Percentiles rank a stretch among this genome's conserved stretches.
Evolutionary conservation across 257 asterid species (phyloP).

Genomic region (Forsythia viridissima): DNA sequence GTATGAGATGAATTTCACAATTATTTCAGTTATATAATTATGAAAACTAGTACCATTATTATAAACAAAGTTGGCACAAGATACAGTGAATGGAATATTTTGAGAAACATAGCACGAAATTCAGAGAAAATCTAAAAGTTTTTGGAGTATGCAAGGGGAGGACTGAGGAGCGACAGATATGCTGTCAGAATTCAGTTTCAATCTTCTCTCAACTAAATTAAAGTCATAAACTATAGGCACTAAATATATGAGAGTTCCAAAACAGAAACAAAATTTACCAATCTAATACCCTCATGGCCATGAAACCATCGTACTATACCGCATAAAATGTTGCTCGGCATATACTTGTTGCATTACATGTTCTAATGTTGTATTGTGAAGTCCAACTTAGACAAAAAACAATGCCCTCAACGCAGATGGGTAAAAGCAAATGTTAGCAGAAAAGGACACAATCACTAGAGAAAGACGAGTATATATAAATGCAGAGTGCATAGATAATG

Average conservation of each 20-base stretch:
- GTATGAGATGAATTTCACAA: background rate
- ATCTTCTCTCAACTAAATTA: conserved; percentile 9
- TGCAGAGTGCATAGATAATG: no score
- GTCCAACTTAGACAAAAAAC: background rate
- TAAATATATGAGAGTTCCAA: conserved; percentile 20
- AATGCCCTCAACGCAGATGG: background rate
- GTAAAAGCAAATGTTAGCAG: background rate
- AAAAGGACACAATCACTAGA: background rate
- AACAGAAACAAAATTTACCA: conserved; percentile 9
- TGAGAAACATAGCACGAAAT: background rate
- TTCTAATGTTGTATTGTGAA: conserved; percentile 16
- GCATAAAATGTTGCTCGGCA: background rate
- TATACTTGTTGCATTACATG: background rate
- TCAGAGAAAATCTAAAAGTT: background rate
- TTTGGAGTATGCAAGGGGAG: background rate
- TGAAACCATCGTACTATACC: background rate
- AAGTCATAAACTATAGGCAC: background rate
- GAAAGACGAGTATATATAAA: background rate
- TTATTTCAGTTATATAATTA: background rate
- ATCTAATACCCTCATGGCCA: background rate
- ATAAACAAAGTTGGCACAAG: background rate
- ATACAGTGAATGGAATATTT: background rate
- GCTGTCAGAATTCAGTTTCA: conserved; percentile 9
- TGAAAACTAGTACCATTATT: background rate
- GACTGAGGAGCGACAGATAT: background rate